Conservation (phyloP, 805 yeast genomes). For the Yarrowia osloensis region DNA sequence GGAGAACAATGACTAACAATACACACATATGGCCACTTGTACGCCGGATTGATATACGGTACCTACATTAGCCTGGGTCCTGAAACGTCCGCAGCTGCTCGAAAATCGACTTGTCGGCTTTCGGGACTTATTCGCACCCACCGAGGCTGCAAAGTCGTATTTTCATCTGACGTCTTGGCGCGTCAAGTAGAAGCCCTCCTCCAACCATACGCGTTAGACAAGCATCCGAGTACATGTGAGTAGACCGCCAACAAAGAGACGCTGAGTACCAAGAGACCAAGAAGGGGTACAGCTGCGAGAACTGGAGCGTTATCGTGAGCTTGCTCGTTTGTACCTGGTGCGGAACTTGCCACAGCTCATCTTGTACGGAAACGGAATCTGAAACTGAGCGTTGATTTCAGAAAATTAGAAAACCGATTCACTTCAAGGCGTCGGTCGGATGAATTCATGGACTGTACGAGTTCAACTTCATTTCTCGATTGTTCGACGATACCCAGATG, state of each 20-base stretch:
- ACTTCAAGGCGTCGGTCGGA: no score
- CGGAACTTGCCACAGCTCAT: no score
- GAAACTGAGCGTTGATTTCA: no score
- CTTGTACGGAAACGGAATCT: no score
- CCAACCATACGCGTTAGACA: neutral
- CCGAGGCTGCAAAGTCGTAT: constrained; percentile 1
- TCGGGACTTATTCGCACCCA: neutral
- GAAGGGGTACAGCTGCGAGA: neutral
- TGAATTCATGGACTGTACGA: no score
- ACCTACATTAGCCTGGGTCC: neutral
- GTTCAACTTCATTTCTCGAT: no score
- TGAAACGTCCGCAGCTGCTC: neutral
- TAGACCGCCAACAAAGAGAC: neutral
- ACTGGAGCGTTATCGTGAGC: neutral
- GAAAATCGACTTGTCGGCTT: neutral
- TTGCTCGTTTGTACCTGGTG: no score
- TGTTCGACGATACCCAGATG: no score
- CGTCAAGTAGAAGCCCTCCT: neutral
- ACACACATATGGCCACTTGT: no score
- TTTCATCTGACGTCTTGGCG: constrained; percentile 23
- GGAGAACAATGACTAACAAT: neutral
- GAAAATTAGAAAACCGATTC: no score
- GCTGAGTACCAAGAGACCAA: neutral
- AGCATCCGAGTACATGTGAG: neutral
- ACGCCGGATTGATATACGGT: neutral